phyloP scores from a whole-genome alignment of 176 grass and related monocot genomes.

The Hsuehochloa calcarea region DNA sequence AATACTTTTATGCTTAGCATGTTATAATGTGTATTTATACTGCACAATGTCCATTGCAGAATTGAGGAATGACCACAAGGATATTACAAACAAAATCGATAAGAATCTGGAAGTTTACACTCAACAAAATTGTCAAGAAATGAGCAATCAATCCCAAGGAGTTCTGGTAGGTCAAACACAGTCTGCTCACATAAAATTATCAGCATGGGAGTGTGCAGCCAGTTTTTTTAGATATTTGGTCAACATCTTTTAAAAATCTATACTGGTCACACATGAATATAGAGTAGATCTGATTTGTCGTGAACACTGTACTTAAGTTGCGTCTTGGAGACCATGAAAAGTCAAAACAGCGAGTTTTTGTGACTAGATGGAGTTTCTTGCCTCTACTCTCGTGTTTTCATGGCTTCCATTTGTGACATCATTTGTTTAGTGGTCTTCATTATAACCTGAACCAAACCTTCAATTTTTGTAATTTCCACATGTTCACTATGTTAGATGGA shows the following conservation, averaged over 20 bases:
- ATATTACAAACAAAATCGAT: conserved; percentile 72
- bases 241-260: neutral
- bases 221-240: neutral
- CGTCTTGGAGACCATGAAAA: conserved; percentile 8
- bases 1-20: conserved; percentile 9
- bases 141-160: conserved; percentile 14
- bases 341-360: neutral
- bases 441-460: neutral
- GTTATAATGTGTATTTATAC: neutral
- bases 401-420: neutral
- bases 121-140: conserved; percentile 62
- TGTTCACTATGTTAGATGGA: neutral
- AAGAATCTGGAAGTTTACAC: conserved; percentile 79
- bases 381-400: neutral
- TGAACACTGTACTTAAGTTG: neutral
- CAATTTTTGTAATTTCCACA: neutral
- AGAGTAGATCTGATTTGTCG: neutral
- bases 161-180: conserved; percentile 45
- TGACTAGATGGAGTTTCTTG: neutral
- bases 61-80: conserved; percentile 69
- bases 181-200: neutral
- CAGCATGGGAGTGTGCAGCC: neutral
- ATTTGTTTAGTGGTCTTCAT: neutral
- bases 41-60: conserved; percentile 43
- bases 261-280: neutral